Percentiles rank a stretch among this genome's conserved stretches.
These are phyloP conservation scores for Coemansia reversa DNA, from an alignment of 192 early-diverging fungal genomes.

Conservation along the genomic window DNA sequence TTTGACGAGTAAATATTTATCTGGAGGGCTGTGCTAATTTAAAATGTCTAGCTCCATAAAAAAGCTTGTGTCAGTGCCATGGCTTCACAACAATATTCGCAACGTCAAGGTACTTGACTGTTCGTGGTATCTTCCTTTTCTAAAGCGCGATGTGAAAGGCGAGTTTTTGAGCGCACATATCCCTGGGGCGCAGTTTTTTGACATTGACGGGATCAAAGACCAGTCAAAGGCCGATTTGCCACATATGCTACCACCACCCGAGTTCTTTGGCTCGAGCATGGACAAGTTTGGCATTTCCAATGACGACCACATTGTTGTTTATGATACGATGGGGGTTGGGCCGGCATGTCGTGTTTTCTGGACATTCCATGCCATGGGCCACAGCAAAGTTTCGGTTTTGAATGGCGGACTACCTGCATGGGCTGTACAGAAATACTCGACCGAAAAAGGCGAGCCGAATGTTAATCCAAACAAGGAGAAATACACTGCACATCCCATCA, in stretches of 20 bases:
- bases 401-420: slow-evolving; percentile 88
- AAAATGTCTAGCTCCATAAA: too few relatives aligned
- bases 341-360: slow-evolving; percentile 88
- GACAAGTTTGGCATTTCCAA: slow-evolving; percentile 74
- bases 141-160: slow-evolving; percentile 63
- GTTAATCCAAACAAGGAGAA: background rate
- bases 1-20: too few relatives aligned
- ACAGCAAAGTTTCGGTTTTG: slow-evolving; percentile 81
- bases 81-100: slow-evolving; percentile 61
- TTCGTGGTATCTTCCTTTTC: slow-evolving; percentile 87
- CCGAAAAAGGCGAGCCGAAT: slow-evolving; percentile 41
- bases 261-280: slow-evolving; percentile 68
- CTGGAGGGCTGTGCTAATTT: too few relatives aligned
- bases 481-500: slow-evolving; percentile 25
- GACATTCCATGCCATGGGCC: slow-evolving; percentile 89
- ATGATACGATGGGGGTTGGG: slow-evolving; percentile 79
- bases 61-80: slow-evolving; percentile 56
- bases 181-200: slow-evolving; percentile 79
- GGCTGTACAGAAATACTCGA: slow-evolving; percentile 50
- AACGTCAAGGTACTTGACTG: slow-evolving; percentile 81
- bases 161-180: slow-evolving; percentile 71
- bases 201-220: slow-evolving; percentile 86
- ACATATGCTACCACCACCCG: slow-evolving; percentile 85
- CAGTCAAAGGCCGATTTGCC: slow-evolving; percentile 62
- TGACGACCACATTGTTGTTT: slow-evolving; percentile 84